Conservation (phyloP, 805 yeast genomes). For the Teunomyces atbi region DNA sequence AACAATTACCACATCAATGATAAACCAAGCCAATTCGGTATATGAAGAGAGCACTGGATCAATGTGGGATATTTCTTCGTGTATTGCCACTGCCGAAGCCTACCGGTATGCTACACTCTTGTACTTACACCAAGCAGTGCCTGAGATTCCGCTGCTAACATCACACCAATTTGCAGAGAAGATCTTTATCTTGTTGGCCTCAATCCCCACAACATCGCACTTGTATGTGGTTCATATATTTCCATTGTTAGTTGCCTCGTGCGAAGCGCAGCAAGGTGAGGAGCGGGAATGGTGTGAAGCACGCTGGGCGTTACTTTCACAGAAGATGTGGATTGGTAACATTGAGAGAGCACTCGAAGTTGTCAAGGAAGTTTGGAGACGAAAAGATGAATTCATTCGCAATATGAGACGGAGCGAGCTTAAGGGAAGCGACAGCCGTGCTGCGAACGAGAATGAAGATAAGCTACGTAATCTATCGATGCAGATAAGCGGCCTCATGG, state of each 20-base stretch:
- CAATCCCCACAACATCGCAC: constrained; percentile 59
- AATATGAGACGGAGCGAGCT: constrained; percentile 20
- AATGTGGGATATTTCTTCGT: constrained; percentile 55
- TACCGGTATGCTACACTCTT: constrained; percentile 59
- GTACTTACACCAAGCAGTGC: constrained; percentile 68
- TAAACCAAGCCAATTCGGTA: constrained; percentile 36
- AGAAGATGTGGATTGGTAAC: constrained; percentile 63
- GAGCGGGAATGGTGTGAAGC: constrained; percentile 61
- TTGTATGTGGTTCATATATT: constrained; percentile 61
- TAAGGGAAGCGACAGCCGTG: constrained; percentile 12
- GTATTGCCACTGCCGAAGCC: constrained; percentile 70
- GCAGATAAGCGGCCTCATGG: constrained; percentile 41
- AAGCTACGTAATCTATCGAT: constrained; percentile 21
- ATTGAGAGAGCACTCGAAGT: constrained; percentile 66
- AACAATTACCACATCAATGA: constrained; percentile 34
- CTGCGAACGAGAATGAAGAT: constrained; percentile 1
- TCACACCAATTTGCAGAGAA: constrained; percentile 59
- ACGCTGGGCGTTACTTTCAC: constrained; percentile 54
- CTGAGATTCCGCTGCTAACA: constrained; percentile 57
- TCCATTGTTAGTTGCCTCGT: constrained; percentile 62
- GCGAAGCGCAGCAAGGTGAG: constrained; percentile 59
- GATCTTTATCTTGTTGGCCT: constrained; percentile 56
- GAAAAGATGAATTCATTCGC: constrained; percentile 47
- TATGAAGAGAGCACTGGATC: constrained; percentile 15
- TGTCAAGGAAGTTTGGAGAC: constrained; percentile 68